These are phyloP conservation scores for Diophrys sp. DNA, from an alignment of 73 alveolate species.

Conservation along the genomic window DNA sequence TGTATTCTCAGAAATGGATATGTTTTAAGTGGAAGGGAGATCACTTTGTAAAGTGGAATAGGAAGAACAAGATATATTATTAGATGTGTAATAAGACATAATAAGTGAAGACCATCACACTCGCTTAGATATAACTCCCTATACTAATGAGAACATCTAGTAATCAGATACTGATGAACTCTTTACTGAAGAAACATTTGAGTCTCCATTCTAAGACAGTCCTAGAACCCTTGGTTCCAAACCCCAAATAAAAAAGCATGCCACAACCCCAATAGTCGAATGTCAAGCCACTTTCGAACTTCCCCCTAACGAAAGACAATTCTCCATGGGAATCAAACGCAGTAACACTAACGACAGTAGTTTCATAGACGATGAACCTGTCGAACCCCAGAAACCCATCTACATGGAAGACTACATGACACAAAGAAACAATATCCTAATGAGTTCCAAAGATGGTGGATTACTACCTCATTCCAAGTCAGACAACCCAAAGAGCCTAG, in stretches of 20 bases:
- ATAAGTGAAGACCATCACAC: not conserved
- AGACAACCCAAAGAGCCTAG: no score
- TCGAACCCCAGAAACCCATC: not conserved
- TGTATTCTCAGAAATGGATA: no score
- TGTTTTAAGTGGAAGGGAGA: not conserved
- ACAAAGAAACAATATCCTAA: no score
- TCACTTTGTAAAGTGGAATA: not conserved
- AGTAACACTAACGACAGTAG: not conserved
- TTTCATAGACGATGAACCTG: not conserved
- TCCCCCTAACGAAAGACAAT: not conserved
- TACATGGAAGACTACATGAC: not conserved
- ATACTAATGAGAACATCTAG: no score
- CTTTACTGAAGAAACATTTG: not conserved
- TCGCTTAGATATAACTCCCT: no score
- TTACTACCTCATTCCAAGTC: no score
- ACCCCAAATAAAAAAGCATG: not conserved
- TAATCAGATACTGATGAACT: not conserved
- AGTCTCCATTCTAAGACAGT: no score
- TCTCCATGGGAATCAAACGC: not conserved
- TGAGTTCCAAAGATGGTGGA: no score
- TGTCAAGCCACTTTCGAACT: not conserved
- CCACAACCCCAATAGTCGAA: not conserved
- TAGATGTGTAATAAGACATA: not conserved
- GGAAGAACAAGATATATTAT: not conserved
- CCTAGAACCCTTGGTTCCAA: no score